phyloP scores from a whole-genome alignment of 1,284 basidiomycete genomes.

The Trichosporon sp. region DNA sequence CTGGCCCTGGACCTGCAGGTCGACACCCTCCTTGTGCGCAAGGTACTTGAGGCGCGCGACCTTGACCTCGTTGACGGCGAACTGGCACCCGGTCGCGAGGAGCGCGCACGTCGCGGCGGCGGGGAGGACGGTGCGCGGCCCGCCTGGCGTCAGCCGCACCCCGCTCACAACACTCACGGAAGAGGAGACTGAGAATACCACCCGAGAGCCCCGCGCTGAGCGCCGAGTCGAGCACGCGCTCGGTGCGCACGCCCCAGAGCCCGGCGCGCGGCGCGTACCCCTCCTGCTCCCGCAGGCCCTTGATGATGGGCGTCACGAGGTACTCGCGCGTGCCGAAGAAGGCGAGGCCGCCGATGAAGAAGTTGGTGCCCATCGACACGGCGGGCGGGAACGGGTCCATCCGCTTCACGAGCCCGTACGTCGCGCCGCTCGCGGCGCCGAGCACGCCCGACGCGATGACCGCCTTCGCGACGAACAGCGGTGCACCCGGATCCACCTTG shows the following conservation, averaged over 20 bases:
- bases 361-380: constrained; percentile 40
- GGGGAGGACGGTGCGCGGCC: constrained; percentile 25
- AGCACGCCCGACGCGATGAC: constrained; percentile 13
- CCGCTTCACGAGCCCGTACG: constrained; percentile 30
- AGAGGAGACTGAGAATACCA: constrained; percentile 23
- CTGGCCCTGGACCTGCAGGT: background rate
- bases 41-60: constrained; percentile 34
- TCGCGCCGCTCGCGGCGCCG: constrained; percentile 36
- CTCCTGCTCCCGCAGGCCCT: constrained; percentile 16
- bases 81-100: constrained; percentile 34
- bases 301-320: constrained; percentile 40
- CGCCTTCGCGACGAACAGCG: constrained; percentile 22
- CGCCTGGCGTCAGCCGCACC: constrained; percentile 24
- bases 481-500: constrained; percentile 16
- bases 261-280: constrained; percentile 11
- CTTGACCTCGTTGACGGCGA: constrained; percentile 33
- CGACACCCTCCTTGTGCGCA: constrained; percentile 13
- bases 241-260: constrained; percentile 28
- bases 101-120: constrained; percentile 37
- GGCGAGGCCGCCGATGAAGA: constrained; percentile 32
- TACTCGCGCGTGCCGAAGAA: constrained; percentile 49
- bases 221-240: constrained; percentile 38
- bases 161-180: constrained; percentile 18
- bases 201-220: constrained; percentile 36
- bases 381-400: constrained; percentile 33